Evolutionary conservation across 2,329 filamentous ascomycete species (phyloP).

Genomic region (Penicillium rolfsii): DNA sequence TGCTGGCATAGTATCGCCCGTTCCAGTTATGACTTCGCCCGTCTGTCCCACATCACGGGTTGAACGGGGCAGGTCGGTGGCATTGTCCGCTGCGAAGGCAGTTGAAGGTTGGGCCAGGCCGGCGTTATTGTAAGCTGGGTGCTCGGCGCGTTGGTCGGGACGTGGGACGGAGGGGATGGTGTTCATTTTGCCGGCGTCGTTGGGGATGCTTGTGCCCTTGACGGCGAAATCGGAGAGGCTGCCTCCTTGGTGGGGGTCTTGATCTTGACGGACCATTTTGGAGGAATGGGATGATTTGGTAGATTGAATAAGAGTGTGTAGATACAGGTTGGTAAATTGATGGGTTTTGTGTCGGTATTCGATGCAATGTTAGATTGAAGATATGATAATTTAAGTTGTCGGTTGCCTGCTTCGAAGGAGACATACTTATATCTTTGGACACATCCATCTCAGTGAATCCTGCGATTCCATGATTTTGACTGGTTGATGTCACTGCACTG

Average conservation of each 20-base stretch:
- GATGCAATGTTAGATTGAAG: background rate
- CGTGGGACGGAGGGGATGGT: slow-evolving; percentile 54
- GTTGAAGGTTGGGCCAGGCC: slow-evolving; percentile 41
- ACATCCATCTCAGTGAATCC: background rate
- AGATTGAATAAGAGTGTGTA: background rate
- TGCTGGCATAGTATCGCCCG: slow-evolving; percentile 45
- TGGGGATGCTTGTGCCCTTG: slow-evolving; percentile 47
- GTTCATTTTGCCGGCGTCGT: slow-evolving; percentile 51
- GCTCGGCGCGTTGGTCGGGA: slow-evolving; percentile 49
- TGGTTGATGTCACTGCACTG: slow-evolving; percentile 24
- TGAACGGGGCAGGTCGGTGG: slow-evolving; percentile 50
- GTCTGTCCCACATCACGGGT: slow-evolving; percentile 40
- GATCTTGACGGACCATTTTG: slow-evolving; percentile 25
- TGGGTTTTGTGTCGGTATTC: slow-evolving; percentile 64
- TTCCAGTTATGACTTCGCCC: slow-evolving; percentile 47
- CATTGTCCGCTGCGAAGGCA: slow-evolving; percentile 53
- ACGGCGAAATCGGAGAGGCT: slow-evolving; percentile 46
- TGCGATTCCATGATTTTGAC: background rate
- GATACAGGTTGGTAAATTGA: slow-evolving; percentile 48
- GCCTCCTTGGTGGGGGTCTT: slow-evolving; percentile 41
- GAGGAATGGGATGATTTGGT: slow-evolving; percentile 71
- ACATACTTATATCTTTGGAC: background rate
- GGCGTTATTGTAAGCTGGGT: slow-evolving; percentile 39
- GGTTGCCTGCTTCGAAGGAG: background rate
- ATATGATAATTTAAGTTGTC: background rate